Base-by-base conservation (phyloP, 2,329 filamentous ascomycete species). In the Ophiostoma novo-ulmi region DNA sequence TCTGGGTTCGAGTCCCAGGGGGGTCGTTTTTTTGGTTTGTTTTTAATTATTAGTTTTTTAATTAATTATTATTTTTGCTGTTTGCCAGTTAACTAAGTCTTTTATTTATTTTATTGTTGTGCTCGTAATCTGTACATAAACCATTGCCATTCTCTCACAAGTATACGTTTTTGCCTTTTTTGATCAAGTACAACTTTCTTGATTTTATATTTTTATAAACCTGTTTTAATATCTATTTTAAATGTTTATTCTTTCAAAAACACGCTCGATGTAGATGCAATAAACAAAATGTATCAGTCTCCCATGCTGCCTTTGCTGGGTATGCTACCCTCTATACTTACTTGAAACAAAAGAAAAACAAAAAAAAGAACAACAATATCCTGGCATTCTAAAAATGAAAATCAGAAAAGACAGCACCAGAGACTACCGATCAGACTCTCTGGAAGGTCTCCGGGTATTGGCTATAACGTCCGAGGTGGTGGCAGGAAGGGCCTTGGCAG, bases 1-100 rank as follows among this genome's bases (percentile, higher is more conserved):
- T 75, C 72, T 73, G 72, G 73, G 73, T 75, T 75, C 74, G 74
- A 75, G 72, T 74, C 73, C 73, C 72, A 73, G 72, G 73, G 70
- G 72, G 74, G 70, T 74, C 73, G 73, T 44, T 69, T 39, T 68
- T 68, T 55, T 66, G 3, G 79, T 26, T 68, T 55, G 20, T 11
- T 22, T 55, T 6, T 5, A 22, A n/a, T 58, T 4, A 26, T 2
- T 14, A 13, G 13, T 13, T 58, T 10, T 11, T 11, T 26, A 8
- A 26, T 6, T 5, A 22, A n/a, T 58, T 4, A 26, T 2, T 14
- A 13, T 10, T 11, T 1, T 1, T 17, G 44, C 44, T 48, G 20
- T 48, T 48, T 39, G 8, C 10, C 38, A 4, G 31, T 39, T 39
- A 3, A 39, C 1, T 39, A 39, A 13, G 2, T 39, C 11, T 39